These are phyloP conservation scores for Sphaerobolus stellatus DNA, from an alignment of 1,284 basidiomycete genomes.

Conservation along the genomic window DNA sequence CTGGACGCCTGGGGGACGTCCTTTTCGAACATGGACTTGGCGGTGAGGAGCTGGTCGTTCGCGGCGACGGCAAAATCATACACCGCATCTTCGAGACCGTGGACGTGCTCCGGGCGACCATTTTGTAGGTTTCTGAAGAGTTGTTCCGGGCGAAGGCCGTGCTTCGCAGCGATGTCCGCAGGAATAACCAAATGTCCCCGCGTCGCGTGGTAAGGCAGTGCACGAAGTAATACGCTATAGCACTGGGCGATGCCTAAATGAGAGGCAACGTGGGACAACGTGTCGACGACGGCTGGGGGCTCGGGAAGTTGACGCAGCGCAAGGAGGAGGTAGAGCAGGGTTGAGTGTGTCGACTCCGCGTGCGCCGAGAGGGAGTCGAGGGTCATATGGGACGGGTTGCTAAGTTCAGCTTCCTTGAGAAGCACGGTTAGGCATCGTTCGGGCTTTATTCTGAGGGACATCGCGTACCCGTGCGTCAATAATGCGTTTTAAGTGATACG, in stretches of 20 bases:
- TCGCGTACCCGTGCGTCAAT: constrained; percentile 78
- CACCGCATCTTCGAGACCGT: constrained; percentile 57
- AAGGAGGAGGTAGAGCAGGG: constrained; percentile 77
- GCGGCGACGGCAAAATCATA: constrained; percentile 89
- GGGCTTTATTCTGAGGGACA: constrained; percentile 3
- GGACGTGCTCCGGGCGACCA: constrained; percentile 41
- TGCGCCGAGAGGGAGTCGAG: constrained; percentile 69
- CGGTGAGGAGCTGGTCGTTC: constrained; percentile 88
- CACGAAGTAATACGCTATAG: constrained; percentile 71
- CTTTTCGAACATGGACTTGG: constrained; percentile 72
- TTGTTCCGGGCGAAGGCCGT: constrained; percentile 84
- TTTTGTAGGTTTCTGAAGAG: constrained; percentile 76
- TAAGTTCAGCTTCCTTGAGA: constrained; percentile 70
- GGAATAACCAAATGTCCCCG: constrained; percentile 80
- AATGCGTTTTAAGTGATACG: constrained; percentile 82
- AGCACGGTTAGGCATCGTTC: constrained; percentile 17
- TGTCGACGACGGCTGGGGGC: constrained; percentile 43
- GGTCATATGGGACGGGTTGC: constrained; percentile 67
- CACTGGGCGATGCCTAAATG: constrained; percentile 75
- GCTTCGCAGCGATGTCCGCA: constrained; percentile 77
- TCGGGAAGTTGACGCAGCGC: constrained; percentile 61
- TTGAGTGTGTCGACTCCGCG: constrained; percentile 77
- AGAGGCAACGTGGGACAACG: constrained; percentile 76
- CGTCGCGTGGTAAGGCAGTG: constrained; percentile 72
- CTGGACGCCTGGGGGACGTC: constrained; percentile 61